These are phyloP conservation scores for Funneliformis mosseae DNA, from an alignment of 192 early-diverging fungal species.

Conservation along the genomic window DNA sequence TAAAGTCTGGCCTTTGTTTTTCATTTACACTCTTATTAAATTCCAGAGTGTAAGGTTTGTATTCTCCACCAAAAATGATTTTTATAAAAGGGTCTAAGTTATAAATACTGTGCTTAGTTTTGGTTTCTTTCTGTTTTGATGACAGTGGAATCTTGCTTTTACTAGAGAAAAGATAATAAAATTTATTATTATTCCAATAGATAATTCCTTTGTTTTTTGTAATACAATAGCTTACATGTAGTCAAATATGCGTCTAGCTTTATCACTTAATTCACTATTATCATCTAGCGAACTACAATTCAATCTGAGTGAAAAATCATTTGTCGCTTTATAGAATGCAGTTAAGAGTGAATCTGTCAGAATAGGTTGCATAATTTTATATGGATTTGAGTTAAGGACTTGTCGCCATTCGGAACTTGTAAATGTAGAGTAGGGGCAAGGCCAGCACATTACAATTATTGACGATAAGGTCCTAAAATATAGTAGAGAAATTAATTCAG, in stretches of 20 bases:
- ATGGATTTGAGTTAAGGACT: slow-evolving; percentile 25
- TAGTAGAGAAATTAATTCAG: slow-evolving; percentile 17
- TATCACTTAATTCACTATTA: slow-evolving; percentile 19
- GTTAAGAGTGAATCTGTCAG: neutral
- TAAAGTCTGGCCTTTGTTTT: slow-evolving; percentile 26
- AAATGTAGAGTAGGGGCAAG: slow-evolving; percentile 30
- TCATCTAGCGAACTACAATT: neutral
- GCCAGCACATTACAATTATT: slow-evolving; percentile 30
- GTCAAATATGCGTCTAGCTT: slow-evolving; percentile 16
- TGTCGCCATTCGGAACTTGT: slow-evolving; percentile 25
- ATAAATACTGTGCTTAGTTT: slow-evolving; percentile 13
- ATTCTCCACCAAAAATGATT: slow-evolving; percentile 23
- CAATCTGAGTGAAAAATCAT: slow-evolving; percentile 22
- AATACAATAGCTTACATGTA: slow-evolving; percentile 31
- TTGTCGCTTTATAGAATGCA: slow-evolving; percentile 20
- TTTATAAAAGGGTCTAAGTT: slow-evolving; percentile 21
- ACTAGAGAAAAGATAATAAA: slow-evolving; percentile 23
- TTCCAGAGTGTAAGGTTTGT: slow-evolving; percentile 15
- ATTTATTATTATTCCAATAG: slow-evolving; percentile 7
- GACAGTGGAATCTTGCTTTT: slow-evolving; percentile 11
- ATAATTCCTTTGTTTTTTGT: slow-evolving; percentile 8
- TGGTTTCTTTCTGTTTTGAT: slow-evolving; percentile 7
- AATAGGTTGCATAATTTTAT: slow-evolving; percentile 25
- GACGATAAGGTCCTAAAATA: slow-evolving; percentile 18
- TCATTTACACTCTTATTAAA: slow-evolving; percentile 9